These are phyloP conservation scores for Hymenoscyphus repandus DNA, from an alignment of 2,329 filamentous ascomycete genomes.

Conservation along the genomic window DNA sequence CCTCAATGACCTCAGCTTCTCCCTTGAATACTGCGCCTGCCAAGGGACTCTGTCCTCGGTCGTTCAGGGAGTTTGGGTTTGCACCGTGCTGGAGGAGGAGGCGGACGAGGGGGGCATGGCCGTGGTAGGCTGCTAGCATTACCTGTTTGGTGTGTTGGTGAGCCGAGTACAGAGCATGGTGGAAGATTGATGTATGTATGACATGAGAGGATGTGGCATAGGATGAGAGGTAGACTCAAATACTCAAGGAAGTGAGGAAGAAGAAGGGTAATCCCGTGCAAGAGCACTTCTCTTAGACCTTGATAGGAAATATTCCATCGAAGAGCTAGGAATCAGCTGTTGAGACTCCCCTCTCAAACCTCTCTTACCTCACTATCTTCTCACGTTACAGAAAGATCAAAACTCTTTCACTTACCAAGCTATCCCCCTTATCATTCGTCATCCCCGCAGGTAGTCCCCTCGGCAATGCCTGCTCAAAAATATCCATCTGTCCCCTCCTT, in stretches of 20 bases:
- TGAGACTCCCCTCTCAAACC: too few species aligned
- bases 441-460: slow-evolving; percentile 64
- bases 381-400: not conserved
- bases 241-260: too few species aligned
- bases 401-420: slow-evolving; percentile 44
- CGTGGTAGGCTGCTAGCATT: slow-evolving; percentile 70
- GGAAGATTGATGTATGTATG: too few species aligned
- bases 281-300: too few species aligned
- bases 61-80: slow-evolving; percentile 64
- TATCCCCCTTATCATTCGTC: slow-evolving; percentile 69
- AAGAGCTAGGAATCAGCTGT: too few species aligned
- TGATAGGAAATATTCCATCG: too few species aligned
- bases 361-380: not conserved
- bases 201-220: too few species aligned
- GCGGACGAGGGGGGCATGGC: slow-evolving; percentile 54
- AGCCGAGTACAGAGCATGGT: not conserved
- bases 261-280: too few species aligned
- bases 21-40: slow-evolving; percentile 71
- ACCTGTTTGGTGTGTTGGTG: slow-evolving; percentile 39
- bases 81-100: slow-evolving; percentile 58
- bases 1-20: slow-evolving; percentile 58
- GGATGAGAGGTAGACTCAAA: too few species aligned
- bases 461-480: slow-evolving; percentile 58
- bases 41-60: slow-evolving; percentile 61
- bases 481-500: slow-evolving; percentile 49